phyloP scores from a whole-genome alignment of 352 stramenopile genomes.

The Elongisporangium anandrum region DNA sequence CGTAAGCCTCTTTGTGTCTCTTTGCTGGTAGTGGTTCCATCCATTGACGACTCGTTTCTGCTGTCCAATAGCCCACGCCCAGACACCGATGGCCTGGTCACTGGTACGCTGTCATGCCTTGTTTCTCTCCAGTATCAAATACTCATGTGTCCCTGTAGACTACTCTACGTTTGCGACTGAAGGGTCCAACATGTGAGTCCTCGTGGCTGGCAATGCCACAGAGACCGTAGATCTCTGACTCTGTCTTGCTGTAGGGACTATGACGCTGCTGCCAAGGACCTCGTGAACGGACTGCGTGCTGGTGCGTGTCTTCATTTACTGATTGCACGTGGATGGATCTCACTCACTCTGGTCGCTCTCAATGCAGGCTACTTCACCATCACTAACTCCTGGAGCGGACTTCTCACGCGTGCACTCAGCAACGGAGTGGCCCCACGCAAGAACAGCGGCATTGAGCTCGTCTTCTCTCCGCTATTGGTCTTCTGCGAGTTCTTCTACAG shows the following conservation, averaged over 20 bases:
- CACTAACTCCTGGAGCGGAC: slow-evolving; percentile 49
- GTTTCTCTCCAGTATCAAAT: not conserved
- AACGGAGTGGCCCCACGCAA: slow-evolving; percentile 65
- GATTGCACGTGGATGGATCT: not conserved
- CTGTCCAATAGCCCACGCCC: slow-evolving; percentile 1
- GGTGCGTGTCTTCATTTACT: not conserved
- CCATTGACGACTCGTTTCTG: not conserved
- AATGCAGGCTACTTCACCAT: slow-evolving; percentile 45
- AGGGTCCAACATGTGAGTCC: not conserved
- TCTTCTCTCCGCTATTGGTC: not conserved
- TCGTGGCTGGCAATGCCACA: not conserved
- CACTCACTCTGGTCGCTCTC: not conserved
- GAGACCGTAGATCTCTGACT: not conserved
- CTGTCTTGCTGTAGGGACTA: slow-evolving; percentile 7
- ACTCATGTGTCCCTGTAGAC: slow-evolving; percentile 7
- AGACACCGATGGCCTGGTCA: not conserved
- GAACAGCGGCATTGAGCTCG: slow-evolving; percentile 54
- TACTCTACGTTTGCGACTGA: slow-evolving; percentile 32
- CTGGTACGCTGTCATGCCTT: not conserved
- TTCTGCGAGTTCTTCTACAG: not conserved
- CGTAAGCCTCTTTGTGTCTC: not conserved
- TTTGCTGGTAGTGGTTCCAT: slow-evolving; percentile 1
- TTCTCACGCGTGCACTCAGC: slow-evolving; percentile 41
- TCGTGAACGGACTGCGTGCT: slow-evolving; percentile 53
- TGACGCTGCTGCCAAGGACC: slow-evolving; percentile 35